Conservation (phyloP, 495 filamentous ascomycete genomes). For the Penicillium pancosmium region DNA sequence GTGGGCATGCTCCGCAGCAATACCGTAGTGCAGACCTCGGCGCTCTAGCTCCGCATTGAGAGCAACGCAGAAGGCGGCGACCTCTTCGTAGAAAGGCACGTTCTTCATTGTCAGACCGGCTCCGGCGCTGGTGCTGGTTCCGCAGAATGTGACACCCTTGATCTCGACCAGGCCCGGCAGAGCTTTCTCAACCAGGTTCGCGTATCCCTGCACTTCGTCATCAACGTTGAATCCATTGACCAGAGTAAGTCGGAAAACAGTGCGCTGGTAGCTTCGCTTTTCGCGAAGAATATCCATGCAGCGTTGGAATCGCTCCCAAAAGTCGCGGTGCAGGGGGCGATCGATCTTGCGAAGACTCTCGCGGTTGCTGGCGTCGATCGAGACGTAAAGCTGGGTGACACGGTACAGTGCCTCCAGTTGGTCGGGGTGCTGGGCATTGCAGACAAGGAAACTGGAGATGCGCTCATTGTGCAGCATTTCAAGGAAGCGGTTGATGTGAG, state of each 20-base stretch:
- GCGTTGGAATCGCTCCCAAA: slow-evolving; percentile 91
- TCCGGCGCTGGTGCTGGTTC: slow-evolving; percentile 75
- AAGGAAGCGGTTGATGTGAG: slow-evolving; percentile 90
- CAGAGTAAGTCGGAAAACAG: slow-evolving; percentile 92
- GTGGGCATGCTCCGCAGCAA: slow-evolving; percentile 93
- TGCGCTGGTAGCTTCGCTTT: slow-evolving; percentile 79
- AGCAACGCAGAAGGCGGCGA: slow-evolving; percentile 74
- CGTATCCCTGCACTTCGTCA: slow-evolving; percentile 88
- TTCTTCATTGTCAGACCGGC: slow-evolving; percentile 93
- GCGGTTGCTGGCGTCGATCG: slow-evolving; percentile 90
- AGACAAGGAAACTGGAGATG: slow-evolving; percentile 94
- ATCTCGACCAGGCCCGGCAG: slow-evolving; percentile 91
- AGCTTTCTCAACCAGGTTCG: slow-evolving; percentile 79
- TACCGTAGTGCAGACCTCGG: slow-evolving; percentile 78
- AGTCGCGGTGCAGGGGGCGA: slow-evolving; percentile 89
- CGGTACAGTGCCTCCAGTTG: slow-evolving; percentile 78
- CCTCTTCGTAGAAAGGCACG: slow-evolving; percentile 92
- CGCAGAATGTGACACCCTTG: slow-evolving; percentile 97
- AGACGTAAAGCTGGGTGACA: slow-evolving; percentile 94
- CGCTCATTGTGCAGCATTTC: slow-evolving; percentile 78
- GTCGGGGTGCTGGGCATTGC: slow-evolving; percentile 97
- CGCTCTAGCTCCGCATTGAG: slow-evolving; percentile 66
- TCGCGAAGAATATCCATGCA: slow-evolving; percentile 89
- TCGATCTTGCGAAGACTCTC: slow-evolving; percentile 87
- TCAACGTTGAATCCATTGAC: slow-evolving; percentile 98